Evolutionary conservation across 805 yeast species (phyloP).

Genomic region (Candida ascalaphidarum): DNA sequence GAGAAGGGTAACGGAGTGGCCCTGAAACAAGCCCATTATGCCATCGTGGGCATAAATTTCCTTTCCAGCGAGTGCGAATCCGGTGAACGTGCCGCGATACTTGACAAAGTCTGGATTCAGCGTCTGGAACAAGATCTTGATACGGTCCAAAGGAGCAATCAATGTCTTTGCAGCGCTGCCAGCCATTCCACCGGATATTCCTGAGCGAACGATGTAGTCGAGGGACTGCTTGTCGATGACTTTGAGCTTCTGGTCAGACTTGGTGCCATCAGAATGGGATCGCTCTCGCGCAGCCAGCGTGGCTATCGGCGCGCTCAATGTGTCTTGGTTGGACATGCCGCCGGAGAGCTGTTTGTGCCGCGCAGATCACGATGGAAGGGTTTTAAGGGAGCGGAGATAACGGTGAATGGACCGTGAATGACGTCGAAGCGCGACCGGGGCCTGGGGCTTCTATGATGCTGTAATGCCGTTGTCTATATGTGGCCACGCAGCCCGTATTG

Average conservation of each 20-base stretch:
- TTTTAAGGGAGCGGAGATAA: no score
- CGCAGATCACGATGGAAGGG: no score
- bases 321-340: no score
- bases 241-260: conserved; percentile 6
- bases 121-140: conserved; percentile 91
- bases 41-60: conserved; percentile 69
- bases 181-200: conserved; percentile 90
- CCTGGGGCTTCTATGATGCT: no score
- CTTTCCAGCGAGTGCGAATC: conserved; percentile 64
- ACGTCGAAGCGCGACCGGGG: no score
- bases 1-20: conserved; percentile 87
- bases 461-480: no score
- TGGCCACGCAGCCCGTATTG: no score
- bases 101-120: conserved; percentile 80
- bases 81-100: conserved; percentile 72
- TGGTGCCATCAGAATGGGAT: no score
- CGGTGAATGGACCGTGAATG: no score
- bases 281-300: no score
- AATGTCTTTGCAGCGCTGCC: conserved; percentile 95
- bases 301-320: no score
- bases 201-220: conserved; percentile 77
- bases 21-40: conserved; percentile 75
- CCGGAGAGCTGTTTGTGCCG: no score
- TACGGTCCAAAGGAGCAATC: conserved; percentile 92
- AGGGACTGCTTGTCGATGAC: conserved; percentile 58